phyloP scores from a whole-genome alignment of 2,329 filamentous ascomycete genomes.

The Colletotrichum spinosum region DNA sequence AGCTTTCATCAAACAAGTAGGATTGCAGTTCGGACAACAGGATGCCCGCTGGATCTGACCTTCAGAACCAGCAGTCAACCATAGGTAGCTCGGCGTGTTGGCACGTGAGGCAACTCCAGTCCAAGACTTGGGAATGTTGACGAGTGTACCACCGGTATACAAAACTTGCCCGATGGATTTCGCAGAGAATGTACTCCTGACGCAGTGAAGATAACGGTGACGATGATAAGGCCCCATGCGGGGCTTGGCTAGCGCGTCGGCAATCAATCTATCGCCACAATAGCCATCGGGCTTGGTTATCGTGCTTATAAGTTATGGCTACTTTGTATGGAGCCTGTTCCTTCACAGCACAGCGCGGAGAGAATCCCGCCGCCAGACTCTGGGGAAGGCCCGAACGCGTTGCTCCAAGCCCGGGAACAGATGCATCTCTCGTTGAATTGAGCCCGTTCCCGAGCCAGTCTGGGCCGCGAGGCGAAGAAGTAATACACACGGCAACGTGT shows the following conservation, averaged over 20 bases:
- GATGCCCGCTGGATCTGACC: too few relatives aligned
- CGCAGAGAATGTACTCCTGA: slow-evolving; percentile 6
- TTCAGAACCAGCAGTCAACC: too few relatives aligned
- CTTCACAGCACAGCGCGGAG: slow-evolving; percentile 19
- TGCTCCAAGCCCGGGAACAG: slow-evolving; percentile 1
- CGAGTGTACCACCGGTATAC: not conserved
- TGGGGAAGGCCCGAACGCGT: slow-evolving; percentile 1
- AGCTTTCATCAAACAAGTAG: too few relatives aligned
- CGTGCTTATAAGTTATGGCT: not conserved
- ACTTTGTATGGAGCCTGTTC: slow-evolving; percentile 7
- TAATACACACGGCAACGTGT: too few relatives aligned
- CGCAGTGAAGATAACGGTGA: too few relatives aligned
- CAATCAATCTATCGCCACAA: too few relatives aligned
- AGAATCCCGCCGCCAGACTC: slow-evolving; percentile 27
- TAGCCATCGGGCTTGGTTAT: slow-evolving; percentile 3
- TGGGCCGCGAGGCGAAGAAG: not conserved
- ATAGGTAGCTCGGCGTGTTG: too few relatives aligned
- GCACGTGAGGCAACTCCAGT: too few relatives aligned
- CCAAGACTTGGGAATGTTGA: too few relatives aligned
- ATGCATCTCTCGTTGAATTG: slow-evolving; percentile 6
- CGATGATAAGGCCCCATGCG: too few relatives aligned
- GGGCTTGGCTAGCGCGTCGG: too few relatives aligned
- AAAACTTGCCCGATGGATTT: slow-evolving; percentile 30
- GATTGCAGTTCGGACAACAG: too few relatives aligned
- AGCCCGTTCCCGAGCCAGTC: not conserved